These are phyloP conservation scores for Pinus tabuliformis DNA, from an alignment of 75 land plant genomes.

Conservation along the genomic window DNA sequence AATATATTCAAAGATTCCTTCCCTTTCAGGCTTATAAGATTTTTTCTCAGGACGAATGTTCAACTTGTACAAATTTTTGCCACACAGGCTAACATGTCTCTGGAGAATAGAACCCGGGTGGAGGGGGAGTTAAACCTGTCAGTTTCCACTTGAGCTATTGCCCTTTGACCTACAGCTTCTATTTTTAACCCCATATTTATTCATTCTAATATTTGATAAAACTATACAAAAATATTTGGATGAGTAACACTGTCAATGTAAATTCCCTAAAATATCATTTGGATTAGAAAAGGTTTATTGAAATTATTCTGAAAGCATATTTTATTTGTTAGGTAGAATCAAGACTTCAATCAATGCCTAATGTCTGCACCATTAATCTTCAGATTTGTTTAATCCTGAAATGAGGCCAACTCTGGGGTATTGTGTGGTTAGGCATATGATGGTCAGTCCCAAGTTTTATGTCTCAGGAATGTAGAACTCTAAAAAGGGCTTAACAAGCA, in stretches of 20 bases:
- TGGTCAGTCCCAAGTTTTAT: neutral
- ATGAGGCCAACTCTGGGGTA: neutral
- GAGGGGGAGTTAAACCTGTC: too few relatives aligned
- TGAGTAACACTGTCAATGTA: neutral
- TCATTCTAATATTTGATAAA: neutral
- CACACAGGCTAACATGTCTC: too few relatives aligned
- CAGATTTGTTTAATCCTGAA: neutral
- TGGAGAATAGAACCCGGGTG: too few relatives aligned
- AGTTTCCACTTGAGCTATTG: too few relatives aligned
- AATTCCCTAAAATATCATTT: neutral
- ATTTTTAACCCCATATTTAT: neutral
- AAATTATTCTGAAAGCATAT: neutral
- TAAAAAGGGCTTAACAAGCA: neutral
- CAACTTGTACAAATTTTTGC: too few relatives aligned
- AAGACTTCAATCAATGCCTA: neutral
- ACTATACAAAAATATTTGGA: neutral
- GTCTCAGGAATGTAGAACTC: neutral
- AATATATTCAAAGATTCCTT: too few relatives aligned
- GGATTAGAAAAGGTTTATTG: neutral
- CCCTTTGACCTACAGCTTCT: neutral
- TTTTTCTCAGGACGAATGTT: too few relatives aligned
- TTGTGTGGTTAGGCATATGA: neutral
- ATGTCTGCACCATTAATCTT: neutral
- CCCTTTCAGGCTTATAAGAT: too few relatives aligned
- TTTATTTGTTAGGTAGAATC: neutral